Evolutionary conservation across 2,329 filamentous ascomycete genomes (phyloP).

Genomic region (Colletotrichum falcatum): DNA sequence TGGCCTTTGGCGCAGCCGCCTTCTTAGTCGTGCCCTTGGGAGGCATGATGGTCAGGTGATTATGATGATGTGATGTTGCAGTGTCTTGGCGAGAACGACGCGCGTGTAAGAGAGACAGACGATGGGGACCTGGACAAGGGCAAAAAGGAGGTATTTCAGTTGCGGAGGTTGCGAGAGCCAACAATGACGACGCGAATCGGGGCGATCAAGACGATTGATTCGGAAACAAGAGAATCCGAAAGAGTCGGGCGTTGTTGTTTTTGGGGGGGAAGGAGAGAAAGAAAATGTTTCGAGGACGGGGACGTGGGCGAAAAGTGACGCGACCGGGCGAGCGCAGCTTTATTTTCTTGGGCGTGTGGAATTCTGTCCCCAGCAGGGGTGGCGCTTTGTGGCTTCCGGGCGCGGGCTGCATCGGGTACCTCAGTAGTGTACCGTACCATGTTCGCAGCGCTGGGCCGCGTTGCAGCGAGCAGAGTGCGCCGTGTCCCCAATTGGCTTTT

Average conservation of each 20-base stretch:
- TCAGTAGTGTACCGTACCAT: too few relatives aligned
- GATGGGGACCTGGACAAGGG: background rate
- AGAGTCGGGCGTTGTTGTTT: slow-evolving; percentile 18
- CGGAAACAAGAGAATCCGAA: slow-evolving; percentile 20
- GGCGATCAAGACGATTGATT: slow-evolving; percentile 6
- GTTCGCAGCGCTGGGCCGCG: background rate
- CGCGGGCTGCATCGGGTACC: too few relatives aligned
- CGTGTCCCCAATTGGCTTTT: background rate
- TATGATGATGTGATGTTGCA: background rate
- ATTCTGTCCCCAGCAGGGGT: slow-evolving; percentile 39
- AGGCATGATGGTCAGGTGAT: slow-evolving; percentile 39
- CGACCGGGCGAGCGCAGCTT: slow-evolving; percentile 39
- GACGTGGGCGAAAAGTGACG: slow-evolving; percentile 31
- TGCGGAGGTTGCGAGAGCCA: slow-evolving; percentile 8
- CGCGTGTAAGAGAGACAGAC: slow-evolving; percentile 16
- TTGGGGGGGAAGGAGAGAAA: slow-evolving; percentile 30
- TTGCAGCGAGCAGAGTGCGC: background rate
- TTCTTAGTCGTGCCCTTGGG: slow-evolving; percentile 46
- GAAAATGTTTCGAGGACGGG: slow-evolving; percentile 27
- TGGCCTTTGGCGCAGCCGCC: slow-evolving; percentile 45
- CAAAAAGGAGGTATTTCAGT: background rate
- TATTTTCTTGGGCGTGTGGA: slow-evolving; percentile 39
- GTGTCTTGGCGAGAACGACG: slow-evolving; percentile 15
- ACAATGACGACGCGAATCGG: slow-evolving; percentile 20
- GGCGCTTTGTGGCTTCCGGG: slow-evolving; percentile 36